Conservation (phyloP, 352 stramenopile genomes). For the Pythium aquatile region DNA sequence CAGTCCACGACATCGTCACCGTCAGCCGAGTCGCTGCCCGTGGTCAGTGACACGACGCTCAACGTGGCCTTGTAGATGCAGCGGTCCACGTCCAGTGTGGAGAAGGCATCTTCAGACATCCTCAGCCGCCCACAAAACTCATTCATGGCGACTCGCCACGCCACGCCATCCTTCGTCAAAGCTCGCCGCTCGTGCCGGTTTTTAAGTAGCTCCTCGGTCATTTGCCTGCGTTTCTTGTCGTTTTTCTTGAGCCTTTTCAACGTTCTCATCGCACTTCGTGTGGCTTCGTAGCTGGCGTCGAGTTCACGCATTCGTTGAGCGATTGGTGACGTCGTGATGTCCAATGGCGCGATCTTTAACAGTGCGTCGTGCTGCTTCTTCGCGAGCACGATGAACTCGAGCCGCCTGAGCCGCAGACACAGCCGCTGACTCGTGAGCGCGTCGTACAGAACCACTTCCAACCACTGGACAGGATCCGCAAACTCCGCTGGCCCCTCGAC, state of each 20-base stretch:
- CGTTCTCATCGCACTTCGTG: constrained; percentile 3
- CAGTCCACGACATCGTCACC: constrained; percentile 38
- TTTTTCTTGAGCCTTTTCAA: constrained; percentile 29
- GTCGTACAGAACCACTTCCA: constrained; percentile 49
- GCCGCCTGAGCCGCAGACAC: constrained; percentile 28
- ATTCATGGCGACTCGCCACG: constrained; percentile 38
- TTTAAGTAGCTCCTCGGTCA: constrained; percentile 16
- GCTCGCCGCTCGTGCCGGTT: constrained; percentile 28
- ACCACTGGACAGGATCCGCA: constrained; percentile 8
- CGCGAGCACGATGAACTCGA: constrained; percentile 46
- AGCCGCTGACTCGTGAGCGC: constrained; percentile 8
- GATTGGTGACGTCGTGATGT: constrained; percentile 21
- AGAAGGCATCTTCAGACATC: not conserved
- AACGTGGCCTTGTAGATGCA: constrained; percentile 42
- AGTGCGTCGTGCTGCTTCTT: constrained; percentile 43
- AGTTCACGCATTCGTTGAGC: constrained; percentile 18
- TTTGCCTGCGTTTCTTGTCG: constrained; percentile 31
- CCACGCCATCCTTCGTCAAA: constrained; percentile 23
- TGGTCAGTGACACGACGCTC: constrained; percentile 36
- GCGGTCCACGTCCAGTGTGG: constrained; percentile 29
- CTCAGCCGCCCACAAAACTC: constrained; percentile 36
- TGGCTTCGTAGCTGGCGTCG: constrained; percentile 6
- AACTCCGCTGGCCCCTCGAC: not conserved
- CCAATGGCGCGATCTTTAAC: constrained; percentile 37
- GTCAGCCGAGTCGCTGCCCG: constrained; percentile 9